Base-by-base conservation (phyloP, 345 rosid genomes). In the Pelargonium nanum region DNA sequence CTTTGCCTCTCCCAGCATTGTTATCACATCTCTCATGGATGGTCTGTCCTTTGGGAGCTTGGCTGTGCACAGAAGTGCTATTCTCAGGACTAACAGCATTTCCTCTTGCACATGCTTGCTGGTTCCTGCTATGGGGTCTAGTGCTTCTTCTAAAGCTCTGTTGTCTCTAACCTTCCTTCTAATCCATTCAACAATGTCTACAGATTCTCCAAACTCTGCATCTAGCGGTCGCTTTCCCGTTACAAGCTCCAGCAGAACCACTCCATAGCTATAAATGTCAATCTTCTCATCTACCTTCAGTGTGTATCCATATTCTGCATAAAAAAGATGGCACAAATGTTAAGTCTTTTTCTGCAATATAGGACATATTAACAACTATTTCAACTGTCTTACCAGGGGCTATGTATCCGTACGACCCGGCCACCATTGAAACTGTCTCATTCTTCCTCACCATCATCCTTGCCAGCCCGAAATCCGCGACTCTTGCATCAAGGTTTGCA, bases 361-460 rank as follows among this genome's bases (percentile, higher is more conserved):
- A n/a, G n/a, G n/a, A n/a, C n/a, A n/a, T n/a, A n/a, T n/a, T n/a
- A n/a, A n/a, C n/a, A n/a, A n/a, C 32, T 28, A 7, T 28, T 2
- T 2, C 32, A 2, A 28, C 20, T 15, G 26, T 62, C 70, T 72
- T 72, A 92, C 98, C 95, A 7, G 96, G 95, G 52, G 97, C 98
- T 6, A 92, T 92, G 79, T 87, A 92, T 16, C 96, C 95, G 63
- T 85, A 89, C n/a, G 98, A 92, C 34, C 98, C 98, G 24, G 98
- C 97, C 59, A 92, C 97, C 86, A 87, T 77, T 0, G 95, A 87
- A 59, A 89, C 89, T 19, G 95, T 92, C 75, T 92, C 97, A 19
- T 92, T 89, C 82, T 78, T 87, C 32, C 81, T 75, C 32, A 76
- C 76, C 96, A 92, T 87, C 94, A 85, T 81, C 66, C 84, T 89